Base-by-base conservation (phyloP, 1,284 basidiomycete species). In the Xerocomus cyaneibrunnescens region DNA sequence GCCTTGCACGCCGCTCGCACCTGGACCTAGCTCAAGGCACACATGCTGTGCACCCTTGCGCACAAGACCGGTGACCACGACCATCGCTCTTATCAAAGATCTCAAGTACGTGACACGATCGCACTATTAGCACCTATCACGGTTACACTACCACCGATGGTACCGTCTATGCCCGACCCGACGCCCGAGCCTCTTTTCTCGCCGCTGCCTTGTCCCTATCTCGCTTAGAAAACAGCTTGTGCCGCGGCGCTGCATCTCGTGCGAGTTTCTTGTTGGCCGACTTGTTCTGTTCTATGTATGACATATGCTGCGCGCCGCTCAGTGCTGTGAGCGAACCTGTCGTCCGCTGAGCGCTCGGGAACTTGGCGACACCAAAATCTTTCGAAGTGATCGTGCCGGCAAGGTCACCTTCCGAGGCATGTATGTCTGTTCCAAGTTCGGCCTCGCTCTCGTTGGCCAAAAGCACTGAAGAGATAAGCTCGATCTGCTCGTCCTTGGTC, bases 401-500 rank as follows among this genome's bases (percentile, higher is more conserved):
- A 37, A 92, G 78, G 66, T 93, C 89, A 30, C 90, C 90, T 64
- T 89, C 85, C 22, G 76, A 80, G 21, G 77, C 88, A 54, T 81
- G 79, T 54, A 94, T 82, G 67, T 96, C 94, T 22, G 84, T 81
- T 36, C 92, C 94, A 41, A 94, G 80, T 64, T 96, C 92, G 12
- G 92, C 93, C 63, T 91, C 93, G 58, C 86, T 89, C 69, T 97
- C 94, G 68, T 91, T 94, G 38, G 94, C 91, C 56, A 95, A 82
- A 13, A 99, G 79, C 19, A 99, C 95, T 13, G 92, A 89, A 55
- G 92, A 88, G 32, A 99, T 78, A 17, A 99, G 81, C 68, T 97
- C 94, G 57, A 99, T 96, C 75, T 99, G 97, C 67, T 97, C 91
- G 58, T 92, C 85, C 65, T 85, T 84, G 37, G 89, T 93, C 62